phyloP scores from a whole-genome alignment of 176 grass and related monocot species.

The Secale cereale region DNA sequence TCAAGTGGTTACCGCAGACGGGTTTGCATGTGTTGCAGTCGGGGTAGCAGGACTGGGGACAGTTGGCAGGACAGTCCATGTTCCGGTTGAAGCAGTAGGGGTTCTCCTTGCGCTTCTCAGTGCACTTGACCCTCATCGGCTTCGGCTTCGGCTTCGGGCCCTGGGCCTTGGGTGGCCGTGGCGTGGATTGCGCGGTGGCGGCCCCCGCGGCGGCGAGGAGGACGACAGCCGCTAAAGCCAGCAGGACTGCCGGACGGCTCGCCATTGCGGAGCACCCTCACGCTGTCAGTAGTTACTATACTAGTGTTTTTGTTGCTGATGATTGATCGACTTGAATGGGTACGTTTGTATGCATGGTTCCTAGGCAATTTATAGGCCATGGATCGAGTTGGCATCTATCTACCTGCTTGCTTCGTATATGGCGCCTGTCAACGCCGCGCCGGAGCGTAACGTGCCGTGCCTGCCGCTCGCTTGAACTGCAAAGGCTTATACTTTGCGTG shows the following conservation, averaged over 20 bases:
- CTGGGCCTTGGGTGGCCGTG: not conserved
- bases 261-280: not conserved
- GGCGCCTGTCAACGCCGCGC: not conserved
- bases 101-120: not conserved
- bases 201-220: not conserved
- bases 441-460: no score
- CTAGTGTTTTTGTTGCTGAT: not conserved
- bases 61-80: no score
- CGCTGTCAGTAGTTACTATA: not conserved
- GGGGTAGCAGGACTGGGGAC: no score
- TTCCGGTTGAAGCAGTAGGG: no score
- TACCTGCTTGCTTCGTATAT: not conserved
- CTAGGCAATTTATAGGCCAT: not conserved
- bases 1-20: no score
- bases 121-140: not conserved
- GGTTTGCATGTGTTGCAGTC: no score
- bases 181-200: not conserved
- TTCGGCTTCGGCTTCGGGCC: not conserved
- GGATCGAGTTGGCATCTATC: not conserved
- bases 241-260: not conserved
- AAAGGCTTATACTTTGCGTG: no score
- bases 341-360: not conserved
- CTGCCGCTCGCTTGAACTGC: not conserved
- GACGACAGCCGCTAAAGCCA: not conserved
- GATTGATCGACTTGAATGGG: not conserved